phyloP scores from a whole-genome alignment of 495 filamentous ascomycete species.

The Zalerion maritima region DNA sequence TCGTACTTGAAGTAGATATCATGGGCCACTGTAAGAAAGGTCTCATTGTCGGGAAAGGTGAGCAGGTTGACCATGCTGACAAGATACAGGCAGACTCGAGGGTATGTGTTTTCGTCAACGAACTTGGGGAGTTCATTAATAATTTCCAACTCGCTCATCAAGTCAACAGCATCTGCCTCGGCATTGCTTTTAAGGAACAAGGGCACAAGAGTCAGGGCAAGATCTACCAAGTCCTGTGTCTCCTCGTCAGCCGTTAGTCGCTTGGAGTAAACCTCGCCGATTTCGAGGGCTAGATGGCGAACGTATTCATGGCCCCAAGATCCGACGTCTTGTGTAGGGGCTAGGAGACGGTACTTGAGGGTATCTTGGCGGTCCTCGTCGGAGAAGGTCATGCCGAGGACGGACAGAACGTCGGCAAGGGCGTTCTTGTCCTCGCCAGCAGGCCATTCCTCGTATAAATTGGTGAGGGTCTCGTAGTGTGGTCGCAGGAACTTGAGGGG shows the following conservation, averaged over 20 bases:
- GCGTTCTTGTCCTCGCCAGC: conserved; percentile 72
- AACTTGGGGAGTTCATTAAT: conserved; percentile 83
- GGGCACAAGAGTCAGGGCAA: conserved; percentile 73
- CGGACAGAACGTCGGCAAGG: conserved; percentile 87
- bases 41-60: conserved; percentile 92
- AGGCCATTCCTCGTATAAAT: conserved; percentile 78
- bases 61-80: conserved; percentile 97
- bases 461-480: conserved; percentile 77
- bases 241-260: conserved; percentile 44
- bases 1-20: conserved; percentile 84
- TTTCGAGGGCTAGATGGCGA: conserved; percentile 86
- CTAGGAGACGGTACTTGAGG: conserved; percentile 82
- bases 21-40: conserved; percentile 82
- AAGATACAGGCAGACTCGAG: conserved; percentile 92
- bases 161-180: conserved; percentile 92
- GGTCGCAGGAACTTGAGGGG: conserved; percentile 95
- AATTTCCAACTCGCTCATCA: conserved; percentile 92
- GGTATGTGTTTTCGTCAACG: conserved; percentile 86
- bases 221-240: conserved; percentile 60
- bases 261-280: conserved; percentile 82
- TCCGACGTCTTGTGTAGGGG: conserved; percentile 80
- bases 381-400: conserved; percentile 97
- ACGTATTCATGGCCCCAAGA: conserved; percentile 99
- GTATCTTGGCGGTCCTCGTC: conserved; percentile 93
- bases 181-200: conserved; percentile 95